Base-by-base conservation (phyloP, 2,329 filamentous ascomycete genomes). In the Talaromyces sp. region DNA sequence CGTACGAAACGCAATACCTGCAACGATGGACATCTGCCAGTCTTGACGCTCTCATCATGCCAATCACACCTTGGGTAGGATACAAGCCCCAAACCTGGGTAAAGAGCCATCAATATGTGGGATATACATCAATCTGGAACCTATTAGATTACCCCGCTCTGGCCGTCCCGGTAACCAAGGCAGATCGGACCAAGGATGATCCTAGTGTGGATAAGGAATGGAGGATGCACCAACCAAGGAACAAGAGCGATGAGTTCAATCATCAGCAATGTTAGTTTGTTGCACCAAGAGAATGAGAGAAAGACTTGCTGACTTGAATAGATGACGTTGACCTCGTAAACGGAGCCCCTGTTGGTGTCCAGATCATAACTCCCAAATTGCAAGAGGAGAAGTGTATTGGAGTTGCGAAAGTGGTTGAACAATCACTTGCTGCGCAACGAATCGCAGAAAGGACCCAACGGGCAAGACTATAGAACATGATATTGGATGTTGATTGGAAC, bases 81-180 rank as follows among this genome's bases (percentile, higher is more conserved):
- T 73, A 73, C 67, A 72, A 68, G 41, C 73, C 73, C 22, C 75
- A 69, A 67, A 71, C 71, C 11, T 74, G 70, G 77, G 76, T 73
- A 3, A 72, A 73, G 67, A 74, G 70, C 62, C 75, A 69, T 68
- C 73, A 71, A 54, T 79, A 74, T 64, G 70, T 73, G 63, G 74
- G 73, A 17, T 78, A 78, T 63, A 77, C 74, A 0, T 71, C 70
- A 52, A 70, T 78, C 66, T 73, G 77, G 77, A 74, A 77, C 43
- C 31, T 80, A 33, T 37, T 78, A 41, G 70, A 79, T 1, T 75
- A 73, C 68, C 68, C 76, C 4, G 70, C 71, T 27, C 59, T 78
- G 57, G 68, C 72, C 27, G 64, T 79, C 57, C 75, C 77, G 19
- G 72, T 69, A 2, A 77, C 75, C 19, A 74, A 71, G 10, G 64